Conservation (phyloP, 331 rosid genomes). For the Quercus tomentella region DNA sequence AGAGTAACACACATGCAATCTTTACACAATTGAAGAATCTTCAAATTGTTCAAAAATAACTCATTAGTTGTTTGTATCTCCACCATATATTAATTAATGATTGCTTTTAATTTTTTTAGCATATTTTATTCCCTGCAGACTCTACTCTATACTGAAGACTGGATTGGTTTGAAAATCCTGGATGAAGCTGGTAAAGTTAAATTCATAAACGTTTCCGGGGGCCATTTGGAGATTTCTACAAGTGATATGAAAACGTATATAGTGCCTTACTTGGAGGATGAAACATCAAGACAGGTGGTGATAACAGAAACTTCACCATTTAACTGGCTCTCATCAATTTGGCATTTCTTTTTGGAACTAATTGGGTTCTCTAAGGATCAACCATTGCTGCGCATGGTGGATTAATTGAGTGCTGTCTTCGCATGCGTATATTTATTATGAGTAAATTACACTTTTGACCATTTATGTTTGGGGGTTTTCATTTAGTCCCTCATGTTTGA, state of each 20-base stretch:
- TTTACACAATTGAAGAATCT: neutral
- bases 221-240: slow-evolving; percentile 49
- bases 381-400: neutral
- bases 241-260: slow-evolving; percentile 50
- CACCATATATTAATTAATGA: neutral
- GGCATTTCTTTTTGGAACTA: slow-evolving; percentile 19
- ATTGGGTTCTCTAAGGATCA: slow-evolving; percentile 11
- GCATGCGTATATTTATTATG: neutral
- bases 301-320: slow-evolving; percentile 7
- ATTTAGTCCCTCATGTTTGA: too few species aligned
- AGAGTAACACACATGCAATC: neutral
- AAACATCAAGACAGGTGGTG: slow-evolving; percentile 20
- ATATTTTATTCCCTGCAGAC: slow-evolving; percentile 38
- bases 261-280: slow-evolving; percentile 63
- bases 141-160: slow-evolving; percentile 59
- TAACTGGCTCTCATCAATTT: slow-evolving; percentile 15
- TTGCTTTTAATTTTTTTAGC: neutral
- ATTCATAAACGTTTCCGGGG: slow-evolving; percentile 58
- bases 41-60: neutral
- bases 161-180: slow-evolving; percentile 71
- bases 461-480: too few species aligned
- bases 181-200: slow-evolving; percentile 86
- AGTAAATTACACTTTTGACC: too few species aligned
- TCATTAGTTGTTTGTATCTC: neutral
- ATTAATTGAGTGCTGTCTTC: neutral